Conservation (phyloP, 2,329 filamentous ascomycete genomes). For the Colletotrichum tamarilloi region DNA sequence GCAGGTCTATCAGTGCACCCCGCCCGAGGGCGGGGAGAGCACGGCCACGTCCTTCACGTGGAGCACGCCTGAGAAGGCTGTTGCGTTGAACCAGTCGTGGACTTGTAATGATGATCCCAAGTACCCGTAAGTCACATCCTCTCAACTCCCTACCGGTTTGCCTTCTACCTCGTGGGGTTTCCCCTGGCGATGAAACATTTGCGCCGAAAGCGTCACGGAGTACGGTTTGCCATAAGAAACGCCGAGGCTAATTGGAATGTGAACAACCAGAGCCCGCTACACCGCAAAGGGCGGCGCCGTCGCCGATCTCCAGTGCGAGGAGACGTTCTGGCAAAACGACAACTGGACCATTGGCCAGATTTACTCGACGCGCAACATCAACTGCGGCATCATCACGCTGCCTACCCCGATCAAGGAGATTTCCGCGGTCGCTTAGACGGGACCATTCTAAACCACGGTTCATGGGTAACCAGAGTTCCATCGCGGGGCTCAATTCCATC, state of each 20-base stretch:
- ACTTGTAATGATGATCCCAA: constrained; percentile 52
- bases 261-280: constrained; percentile 39
- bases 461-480: background rate
- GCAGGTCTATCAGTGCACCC: constrained; percentile 54
- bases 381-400: constrained; percentile 42
- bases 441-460: background rate
- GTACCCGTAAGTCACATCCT: constrained; percentile 29
- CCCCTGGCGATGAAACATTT: too few relatives aligned
- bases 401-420: constrained; percentile 42
- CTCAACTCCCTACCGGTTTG: background rate
- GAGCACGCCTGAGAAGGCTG: constrained; percentile 45
- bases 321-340: constrained; percentile 42
- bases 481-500: background rate
- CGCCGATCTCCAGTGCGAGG: constrained; percentile 44
- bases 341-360: constrained; percentile 46
- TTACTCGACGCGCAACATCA: constrained; percentile 44
- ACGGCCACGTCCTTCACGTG: constrained; percentile 56
- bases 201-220: too few relatives aligned
- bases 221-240: background rate
- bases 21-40: constrained; percentile 41
- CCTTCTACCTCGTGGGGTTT: too few relatives aligned
- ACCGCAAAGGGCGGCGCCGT: constrained; percentile 41
- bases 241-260: background rate
- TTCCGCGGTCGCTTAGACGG: constrained; percentile 40
- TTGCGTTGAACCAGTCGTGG: constrained; percentile 63